Evolutionary conservation across 176 grass and related monocot species (phyloP).

Genomic region (Phoenix dactylifera): DNA sequence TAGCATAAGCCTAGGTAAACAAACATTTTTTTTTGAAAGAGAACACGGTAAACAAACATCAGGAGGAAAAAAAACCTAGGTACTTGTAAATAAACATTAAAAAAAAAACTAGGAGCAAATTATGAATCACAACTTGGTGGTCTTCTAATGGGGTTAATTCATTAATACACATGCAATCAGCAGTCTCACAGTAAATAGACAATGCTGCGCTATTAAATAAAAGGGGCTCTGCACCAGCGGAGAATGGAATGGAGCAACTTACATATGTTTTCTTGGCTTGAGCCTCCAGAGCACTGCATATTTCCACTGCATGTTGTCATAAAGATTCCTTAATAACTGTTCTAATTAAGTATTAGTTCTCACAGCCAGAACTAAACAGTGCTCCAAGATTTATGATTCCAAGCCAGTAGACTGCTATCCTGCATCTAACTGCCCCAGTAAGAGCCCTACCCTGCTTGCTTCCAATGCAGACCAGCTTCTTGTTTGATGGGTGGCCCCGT

Average conservation of each 20-base stretch:
- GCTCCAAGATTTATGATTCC: constrained; percentile 9
- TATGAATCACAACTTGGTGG: too few species aligned
- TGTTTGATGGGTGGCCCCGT: constrained; percentile 47
- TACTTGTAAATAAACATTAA: too few species aligned
- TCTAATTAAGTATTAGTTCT: constrained; percentile 6
- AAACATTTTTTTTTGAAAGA: too few species aligned
- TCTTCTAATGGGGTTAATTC: too few species aligned
- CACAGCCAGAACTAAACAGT: not conserved
- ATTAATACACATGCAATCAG: too few species aligned
- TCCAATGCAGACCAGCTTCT: constrained; percentile 49
- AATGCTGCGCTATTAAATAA: not conserved
- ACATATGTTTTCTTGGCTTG: constrained; percentile 18
- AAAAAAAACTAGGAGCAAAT: too few species aligned
- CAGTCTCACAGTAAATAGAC: not conserved
- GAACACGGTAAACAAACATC: too few species aligned
- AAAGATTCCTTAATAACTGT: constrained; percentile 40
- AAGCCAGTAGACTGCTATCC: not conserved
- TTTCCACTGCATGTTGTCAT: constrained; percentile 46
- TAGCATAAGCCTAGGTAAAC: too few species aligned
- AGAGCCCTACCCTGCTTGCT: constrained; percentile 59
- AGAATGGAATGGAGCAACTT: constrained; percentile 21
- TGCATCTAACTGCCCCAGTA: constrained; percentile 45
- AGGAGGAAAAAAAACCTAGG: too few species aligned
- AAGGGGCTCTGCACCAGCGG: not conserved
- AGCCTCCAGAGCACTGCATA: constrained; percentile 60